These are phyloP conservation scores for Orobanche coerulescens DNA, from an alignment of 257 asterid genomes.

Conservation along the genomic window DNA sequence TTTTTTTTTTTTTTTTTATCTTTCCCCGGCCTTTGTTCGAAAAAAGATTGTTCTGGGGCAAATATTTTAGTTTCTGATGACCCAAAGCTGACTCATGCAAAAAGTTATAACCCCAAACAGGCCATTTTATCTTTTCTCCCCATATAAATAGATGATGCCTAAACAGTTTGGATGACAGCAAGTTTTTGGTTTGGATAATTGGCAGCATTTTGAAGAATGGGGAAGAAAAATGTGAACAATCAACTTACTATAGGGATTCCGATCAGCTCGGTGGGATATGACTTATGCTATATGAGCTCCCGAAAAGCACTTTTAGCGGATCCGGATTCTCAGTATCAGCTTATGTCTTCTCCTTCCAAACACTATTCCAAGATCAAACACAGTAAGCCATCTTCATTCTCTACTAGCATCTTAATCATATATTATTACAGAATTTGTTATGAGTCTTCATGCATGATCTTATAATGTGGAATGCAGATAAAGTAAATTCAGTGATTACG, in stretches of 20 bases:
- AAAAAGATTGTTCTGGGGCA: not conserved
- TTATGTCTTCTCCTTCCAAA: conserved; percentile 24
- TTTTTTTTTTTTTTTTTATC: not conserved
- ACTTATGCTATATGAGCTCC: conserved; percentile 1
- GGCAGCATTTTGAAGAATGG: not conserved
- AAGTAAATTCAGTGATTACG: conserved; percentile 21
- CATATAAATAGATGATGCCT: conserved; percentile 7
- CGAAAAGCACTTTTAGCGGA: conserved; percentile 9
- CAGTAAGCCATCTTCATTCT: conserved; percentile 16
- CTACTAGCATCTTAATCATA: too few species aligned
- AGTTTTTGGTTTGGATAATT: not conserved
- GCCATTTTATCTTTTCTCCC: not conserved
- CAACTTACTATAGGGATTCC: conserved; percentile 18
- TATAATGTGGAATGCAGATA: conserved; percentile 34
- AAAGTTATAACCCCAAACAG: not conserved
- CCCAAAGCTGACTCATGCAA: conserved; percentile 23
- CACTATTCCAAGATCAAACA: conserved; percentile 18
- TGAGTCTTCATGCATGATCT: too few species aligned
- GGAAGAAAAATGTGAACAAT: not conserved
- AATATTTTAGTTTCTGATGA: conserved; percentile 4
- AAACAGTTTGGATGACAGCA: not conserved
- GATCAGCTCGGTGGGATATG: conserved; percentile 14
- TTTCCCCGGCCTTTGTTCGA: too few species aligned
- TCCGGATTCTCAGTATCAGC: conserved; percentile 22
- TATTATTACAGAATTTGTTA: too few species aligned